Conservation (phyloP, 371 early-diverging fungal genomes). For the Rhizopus delemar region DNA sequence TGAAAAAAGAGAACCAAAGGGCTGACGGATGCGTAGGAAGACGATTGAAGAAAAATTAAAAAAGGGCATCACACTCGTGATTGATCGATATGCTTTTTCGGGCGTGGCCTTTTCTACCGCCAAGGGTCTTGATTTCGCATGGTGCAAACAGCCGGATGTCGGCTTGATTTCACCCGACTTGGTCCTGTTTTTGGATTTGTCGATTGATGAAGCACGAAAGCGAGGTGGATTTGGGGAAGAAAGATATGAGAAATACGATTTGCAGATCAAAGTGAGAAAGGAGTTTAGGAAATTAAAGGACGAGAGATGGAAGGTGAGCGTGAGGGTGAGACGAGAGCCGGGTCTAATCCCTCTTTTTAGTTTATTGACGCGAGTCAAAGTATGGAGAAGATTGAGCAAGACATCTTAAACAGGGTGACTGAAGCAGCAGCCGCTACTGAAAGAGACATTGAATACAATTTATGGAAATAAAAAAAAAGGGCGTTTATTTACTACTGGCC, state of each 20-base stretch:
- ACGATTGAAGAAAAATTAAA: slow-evolving; percentile 55
- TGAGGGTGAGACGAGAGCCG: neutral
- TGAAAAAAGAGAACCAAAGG: neutral
- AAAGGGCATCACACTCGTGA: slow-evolving; percentile 77
- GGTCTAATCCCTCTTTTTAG: neutral
- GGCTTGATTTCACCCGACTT: slow-evolving; percentile 89
- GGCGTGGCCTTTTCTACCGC: slow-evolving; percentile 95
- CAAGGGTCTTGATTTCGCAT: slow-evolving; percentile 83
- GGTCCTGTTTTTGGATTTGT: slow-evolving; percentile 90
- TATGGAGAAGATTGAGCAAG: slow-evolving; percentile 21
- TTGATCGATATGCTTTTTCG: slow-evolving; percentile 98
- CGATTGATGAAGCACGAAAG: slow-evolving; percentile 70
- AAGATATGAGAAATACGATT: slow-evolving; percentile 88
- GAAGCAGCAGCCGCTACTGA: neutral
- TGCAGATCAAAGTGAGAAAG: slow-evolving; percentile 78
- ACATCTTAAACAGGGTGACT: slow-evolving; percentile 17
- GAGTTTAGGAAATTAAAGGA: slow-evolving; percentile 62
- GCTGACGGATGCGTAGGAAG: slow-evolving; percentile 39
- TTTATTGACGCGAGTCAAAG: slow-evolving; percentile 30
- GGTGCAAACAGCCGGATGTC: slow-evolving; percentile 90
- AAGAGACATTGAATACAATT: slow-evolving; percentile 17
- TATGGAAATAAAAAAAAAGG: slow-evolving; percentile 22
- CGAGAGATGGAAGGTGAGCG: slow-evolving; percentile 60
- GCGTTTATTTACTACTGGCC: slow-evolving; percentile 9
- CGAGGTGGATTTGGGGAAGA: slow-evolving; percentile 95